phyloP scores from a whole-genome alignment of 495 filamentous ascomycete genomes.

The Aspergillus biplanus region DNA sequence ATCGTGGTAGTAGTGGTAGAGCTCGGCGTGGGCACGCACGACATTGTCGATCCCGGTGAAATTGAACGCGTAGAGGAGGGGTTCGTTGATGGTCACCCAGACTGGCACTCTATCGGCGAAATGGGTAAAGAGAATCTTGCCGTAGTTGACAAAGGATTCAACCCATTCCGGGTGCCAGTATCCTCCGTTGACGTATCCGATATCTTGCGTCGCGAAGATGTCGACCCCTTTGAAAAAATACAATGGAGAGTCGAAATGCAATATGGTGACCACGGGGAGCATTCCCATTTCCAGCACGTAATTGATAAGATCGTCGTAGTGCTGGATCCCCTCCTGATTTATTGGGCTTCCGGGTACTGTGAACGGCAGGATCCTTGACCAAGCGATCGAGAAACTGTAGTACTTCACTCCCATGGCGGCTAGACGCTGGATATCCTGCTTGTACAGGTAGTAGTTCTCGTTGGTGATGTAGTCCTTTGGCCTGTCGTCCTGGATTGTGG shows the following conservation, averaged over 20 bases:
- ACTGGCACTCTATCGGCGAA: constrained; percentile 47
- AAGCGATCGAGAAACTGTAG: constrained; percentile 51
- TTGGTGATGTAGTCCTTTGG: constrained; percentile 43
- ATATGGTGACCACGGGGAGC: constrained; percentile 45
- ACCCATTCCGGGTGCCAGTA: constrained; percentile 9
- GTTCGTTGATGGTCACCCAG: constrained; percentile 54
- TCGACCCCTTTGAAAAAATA: constrained; percentile 34
- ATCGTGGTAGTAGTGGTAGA: constrained; percentile 49
- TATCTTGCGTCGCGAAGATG: constrained; percentile 26
- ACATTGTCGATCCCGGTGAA: constrained; percentile 38
- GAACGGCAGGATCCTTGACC: constrained; percentile 51
- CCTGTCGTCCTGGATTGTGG: constrained; percentile 2
- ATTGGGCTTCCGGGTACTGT: constrained; percentile 44
- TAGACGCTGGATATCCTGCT: constrained; percentile 53
- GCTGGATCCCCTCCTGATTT: constrained; percentile 46
- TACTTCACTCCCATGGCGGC: constrained; percentile 53
- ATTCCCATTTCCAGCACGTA: constrained; percentile 45
- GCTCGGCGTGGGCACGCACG: constrained; percentile 41
- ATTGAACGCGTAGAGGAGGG: constrained; percentile 30
- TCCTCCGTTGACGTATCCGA: constrained; percentile 9
- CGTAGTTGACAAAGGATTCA: constrained; percentile 44
- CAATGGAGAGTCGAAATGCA: constrained; percentile 46
- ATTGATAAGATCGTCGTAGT: constrained; percentile 53
- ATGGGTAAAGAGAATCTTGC: constrained; percentile 43
- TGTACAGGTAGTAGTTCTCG: constrained; percentile 55